These are phyloP conservation scores for Phytopythium oedochilum DNA, from an alignment of 352 stramenopile species.

Conservation along the genomic window DNA sequence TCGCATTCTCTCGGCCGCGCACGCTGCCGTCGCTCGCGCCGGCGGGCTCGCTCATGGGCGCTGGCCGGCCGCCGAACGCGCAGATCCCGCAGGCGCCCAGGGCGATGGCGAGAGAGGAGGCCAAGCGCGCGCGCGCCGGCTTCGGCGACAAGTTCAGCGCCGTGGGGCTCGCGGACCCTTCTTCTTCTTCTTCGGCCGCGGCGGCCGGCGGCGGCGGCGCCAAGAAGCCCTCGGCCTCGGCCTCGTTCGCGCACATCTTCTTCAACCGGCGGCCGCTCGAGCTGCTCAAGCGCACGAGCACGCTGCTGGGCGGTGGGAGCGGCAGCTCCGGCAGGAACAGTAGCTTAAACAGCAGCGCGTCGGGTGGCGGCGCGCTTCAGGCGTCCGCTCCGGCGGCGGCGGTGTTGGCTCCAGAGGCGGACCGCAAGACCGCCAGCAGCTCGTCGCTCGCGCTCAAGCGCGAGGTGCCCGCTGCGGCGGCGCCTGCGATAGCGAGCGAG, in stretches of 20 bases:
- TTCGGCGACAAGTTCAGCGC: slow-evolving; percentile 1
- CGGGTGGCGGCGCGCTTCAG: too few species aligned
- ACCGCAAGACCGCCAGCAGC: neutral
- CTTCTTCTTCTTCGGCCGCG: too few species aligned
- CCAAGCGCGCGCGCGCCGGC: slow-evolving; percentile 1
- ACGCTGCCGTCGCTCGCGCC: slow-evolving; percentile 2
- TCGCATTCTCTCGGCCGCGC: neutral
- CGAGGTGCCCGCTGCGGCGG: neutral
- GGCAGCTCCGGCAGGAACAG: neutral
- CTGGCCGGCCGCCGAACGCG: neutral
- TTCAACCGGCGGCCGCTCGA: slow-evolving; percentile 42
- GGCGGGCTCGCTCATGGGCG: neutral
- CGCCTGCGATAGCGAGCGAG: neutral
- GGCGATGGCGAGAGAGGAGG: neutral
- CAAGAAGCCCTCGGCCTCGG: slow-evolving; percentile 26
- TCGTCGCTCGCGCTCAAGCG: neutral
- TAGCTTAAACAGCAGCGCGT: neutral
- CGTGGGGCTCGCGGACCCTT: slow-evolving; percentile 3
- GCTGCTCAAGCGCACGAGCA: slow-evolving; percentile 31
- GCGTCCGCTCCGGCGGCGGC: neutral
- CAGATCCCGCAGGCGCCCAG: neutral
- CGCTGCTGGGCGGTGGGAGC: slow-evolving; percentile 13
- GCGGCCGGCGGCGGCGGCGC: neutral
- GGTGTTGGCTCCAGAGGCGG: neutral
- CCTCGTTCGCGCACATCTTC: slow-evolving; percentile 28